phyloP scores from a whole-genome alignment of 2,329 filamentous ascomycete genomes.

The Dactylellina sp. region DNA sequence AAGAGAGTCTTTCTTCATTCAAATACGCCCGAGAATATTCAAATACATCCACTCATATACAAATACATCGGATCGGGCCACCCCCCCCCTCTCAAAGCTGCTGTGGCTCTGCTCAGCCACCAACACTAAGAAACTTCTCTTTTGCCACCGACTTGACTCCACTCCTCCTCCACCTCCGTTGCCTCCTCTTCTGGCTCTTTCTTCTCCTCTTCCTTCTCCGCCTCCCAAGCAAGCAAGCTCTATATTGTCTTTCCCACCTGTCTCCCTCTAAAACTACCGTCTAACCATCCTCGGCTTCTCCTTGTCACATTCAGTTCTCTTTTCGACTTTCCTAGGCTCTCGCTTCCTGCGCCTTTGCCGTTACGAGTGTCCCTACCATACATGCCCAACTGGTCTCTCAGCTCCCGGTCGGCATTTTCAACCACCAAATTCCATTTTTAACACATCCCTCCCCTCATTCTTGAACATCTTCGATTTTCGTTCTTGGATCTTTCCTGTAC shows the following conservation, averaged over 20 bases:
- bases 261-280: background rate
- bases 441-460: conserved; percentile 4
- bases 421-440: background rate
- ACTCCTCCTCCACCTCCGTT: background rate
- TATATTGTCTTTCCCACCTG: no score
- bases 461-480: background rate
- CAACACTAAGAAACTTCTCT: background rate
- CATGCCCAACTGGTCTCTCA: background rate
- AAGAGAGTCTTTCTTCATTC: no score
- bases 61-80: no score
- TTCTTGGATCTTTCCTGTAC: background rate
- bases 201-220: no score
- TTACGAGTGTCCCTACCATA: conserved; percentile 1
- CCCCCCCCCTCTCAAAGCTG: background rate
- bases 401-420: conserved; percentile 9
- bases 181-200: background rate
- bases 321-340: background rate
- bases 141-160: conserved; percentile 16
- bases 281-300: background rate
- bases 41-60: no score
- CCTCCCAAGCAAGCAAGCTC: no score
- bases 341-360: conserved; percentile 5
- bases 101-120: conserved; percentile 2
- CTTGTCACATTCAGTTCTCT: background rate
- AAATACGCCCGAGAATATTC: no score